A percentile compares a stretch with the other conserved stretches of the same genome.
These are phyloP conservation scores for Polyplosphaeria fusca DNA, from an alignment of 495 filamentous ascomycete species.

Conservation along the genomic window DNA sequence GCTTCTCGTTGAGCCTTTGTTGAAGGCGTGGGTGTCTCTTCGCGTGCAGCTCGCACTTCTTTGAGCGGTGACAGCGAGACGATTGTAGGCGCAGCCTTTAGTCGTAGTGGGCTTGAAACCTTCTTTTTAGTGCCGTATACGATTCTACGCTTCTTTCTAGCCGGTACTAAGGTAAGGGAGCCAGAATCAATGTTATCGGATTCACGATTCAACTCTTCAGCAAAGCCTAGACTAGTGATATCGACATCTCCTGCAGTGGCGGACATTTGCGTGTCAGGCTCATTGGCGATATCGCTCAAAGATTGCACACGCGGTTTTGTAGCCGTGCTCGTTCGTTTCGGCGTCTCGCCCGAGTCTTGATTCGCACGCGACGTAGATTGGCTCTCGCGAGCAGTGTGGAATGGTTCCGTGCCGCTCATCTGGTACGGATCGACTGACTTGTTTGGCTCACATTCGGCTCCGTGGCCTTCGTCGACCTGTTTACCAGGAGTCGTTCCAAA, in stretches of 20 bases:
- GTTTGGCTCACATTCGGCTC: too few relatives aligned
- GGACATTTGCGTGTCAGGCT: slow-evolving; percentile 30
- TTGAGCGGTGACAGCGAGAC: too few relatives aligned
- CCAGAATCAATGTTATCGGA: neutral
- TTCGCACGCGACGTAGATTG: neutral
- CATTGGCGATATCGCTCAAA: slow-evolving; percentile 41
- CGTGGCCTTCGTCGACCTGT: too few relatives aligned
- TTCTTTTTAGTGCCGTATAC: slow-evolving; percentile 21
- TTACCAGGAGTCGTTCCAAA: too few relatives aligned
- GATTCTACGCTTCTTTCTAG: slow-evolving; percentile 19
- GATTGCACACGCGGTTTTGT: slow-evolving; percentile 4
- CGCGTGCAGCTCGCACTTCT: too few relatives aligned
- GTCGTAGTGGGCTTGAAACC: too few relatives aligned
- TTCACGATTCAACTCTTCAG: slow-evolving; percentile 11
- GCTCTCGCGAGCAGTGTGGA: slow-evolving; percentile 19
- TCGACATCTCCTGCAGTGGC: slow-evolving; percentile 32
- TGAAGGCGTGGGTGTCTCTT: too few relatives aligned
- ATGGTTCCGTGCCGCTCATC: slow-evolving; percentile 16
- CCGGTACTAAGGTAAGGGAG: slow-evolving; percentile 9
- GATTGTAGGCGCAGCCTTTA: too few relatives aligned
- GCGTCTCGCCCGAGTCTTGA: neutral
- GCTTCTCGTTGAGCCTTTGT: too few relatives aligned
- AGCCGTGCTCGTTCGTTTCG: neutral
- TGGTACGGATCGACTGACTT: too few relatives aligned
- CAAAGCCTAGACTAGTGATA: slow-evolving; percentile 13